Evolutionary conservation across 2,329 filamentous ascomycete species (phyloP), one percentile per base, ranked within the genome.

Genomic region (Cladorrhinum sp.): DNA sequence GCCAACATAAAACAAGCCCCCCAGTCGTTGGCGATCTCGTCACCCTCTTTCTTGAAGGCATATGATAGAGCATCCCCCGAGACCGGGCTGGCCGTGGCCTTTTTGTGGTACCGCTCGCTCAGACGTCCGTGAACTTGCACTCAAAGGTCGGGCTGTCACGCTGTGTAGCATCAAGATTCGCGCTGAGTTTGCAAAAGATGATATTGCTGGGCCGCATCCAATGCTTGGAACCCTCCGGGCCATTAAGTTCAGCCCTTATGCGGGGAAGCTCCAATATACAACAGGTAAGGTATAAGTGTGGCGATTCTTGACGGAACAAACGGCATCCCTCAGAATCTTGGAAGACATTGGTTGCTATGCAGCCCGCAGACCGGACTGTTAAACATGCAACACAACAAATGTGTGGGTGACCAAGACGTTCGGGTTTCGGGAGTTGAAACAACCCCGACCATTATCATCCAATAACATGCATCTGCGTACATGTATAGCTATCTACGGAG

Each of bases 1-100:
- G 56, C 60, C 60, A 24, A 30, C 46, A 20, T 51, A 55, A 56
- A 49, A 57, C 36, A 57, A 30, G 36, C 54, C 7, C 28, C 4
- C 4, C 4, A 9, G 26, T 28, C 9, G 26, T 28, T 28, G 26
- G 26, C 26, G n/a, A n/a, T n/a, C n/a, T n/a, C n/a, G n/a, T n/a
- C n/a, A n/a, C n/a, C n/a, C n/a, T n/a, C n/a, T n/a, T n/a, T n/a
- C n/a, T n/a, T n/a, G n/a, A n/a, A n/a, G 16, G 26, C 12, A 16
- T 12, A 36, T 3, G 33, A 36, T 36, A n/a, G 33, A 36, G 33
- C 12, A 36, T 16, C 33, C 18, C 3, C 42, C 42, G 42, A 46
- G 18, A 46, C 42, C 42, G 42, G 42, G 42, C 42, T 46, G 42
- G 42, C 42, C 18, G 7, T 8, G 8, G n/a, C n/a, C 18, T 46